Conservation (phyloP, 192 early-diverging fungal genomes). For the Phlyctochytrium arcticum region DNA sequence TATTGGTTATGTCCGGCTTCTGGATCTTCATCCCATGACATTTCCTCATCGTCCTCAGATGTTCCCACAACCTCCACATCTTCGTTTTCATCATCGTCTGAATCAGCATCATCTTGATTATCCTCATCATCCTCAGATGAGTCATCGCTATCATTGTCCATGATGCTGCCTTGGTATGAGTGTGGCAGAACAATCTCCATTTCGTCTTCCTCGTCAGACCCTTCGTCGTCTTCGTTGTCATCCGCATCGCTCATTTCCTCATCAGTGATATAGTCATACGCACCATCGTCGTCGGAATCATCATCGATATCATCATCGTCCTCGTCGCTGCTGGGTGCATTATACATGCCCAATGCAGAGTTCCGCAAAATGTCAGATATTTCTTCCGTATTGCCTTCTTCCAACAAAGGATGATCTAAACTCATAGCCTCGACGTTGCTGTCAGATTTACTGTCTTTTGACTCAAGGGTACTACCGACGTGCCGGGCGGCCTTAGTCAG, state of each 20-base stretch:
- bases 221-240: slow-evolving; percentile 65
- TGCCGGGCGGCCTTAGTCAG: slow-evolving; percentile 86
- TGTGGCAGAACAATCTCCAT: slow-evolving; percentile 56
- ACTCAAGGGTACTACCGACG: slow-evolving; percentile 53
- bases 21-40: no score
- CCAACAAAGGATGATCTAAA: slow-evolving; percentile 42
- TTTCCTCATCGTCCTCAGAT: slow-evolving; percentile 46
- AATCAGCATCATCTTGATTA: slow-evolving; percentile 39
- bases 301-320: slow-evolving; percentile 58
- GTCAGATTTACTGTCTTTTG: background rate
- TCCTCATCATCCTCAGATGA: slow-evolving; percentile 48
- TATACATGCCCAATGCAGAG: slow-evolving; percentile 77
- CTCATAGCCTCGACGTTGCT: slow-evolving; percentile 5
- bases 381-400: slow-evolving; percentile 56
- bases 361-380: slow-evolving; percentile 78
- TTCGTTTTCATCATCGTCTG: slow-evolving; percentile 35
- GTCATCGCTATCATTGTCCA: slow-evolving; percentile 21
- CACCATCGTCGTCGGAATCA: slow-evolving; percentile 62
- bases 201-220: slow-evolving; percentile 51
- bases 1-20: slow-evolving; percentile 32
- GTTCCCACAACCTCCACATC: slow-evolving; percentile 56
- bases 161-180: slow-evolving; percentile 49
- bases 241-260: slow-evolving; percentile 47
- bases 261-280: slow-evolving; percentile 59
- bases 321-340: slow-evolving; percentile 65